phyloP scores from a whole-genome alignment of 805 yeast genomes.

The Wickerhamiella lipophila region DNA sequence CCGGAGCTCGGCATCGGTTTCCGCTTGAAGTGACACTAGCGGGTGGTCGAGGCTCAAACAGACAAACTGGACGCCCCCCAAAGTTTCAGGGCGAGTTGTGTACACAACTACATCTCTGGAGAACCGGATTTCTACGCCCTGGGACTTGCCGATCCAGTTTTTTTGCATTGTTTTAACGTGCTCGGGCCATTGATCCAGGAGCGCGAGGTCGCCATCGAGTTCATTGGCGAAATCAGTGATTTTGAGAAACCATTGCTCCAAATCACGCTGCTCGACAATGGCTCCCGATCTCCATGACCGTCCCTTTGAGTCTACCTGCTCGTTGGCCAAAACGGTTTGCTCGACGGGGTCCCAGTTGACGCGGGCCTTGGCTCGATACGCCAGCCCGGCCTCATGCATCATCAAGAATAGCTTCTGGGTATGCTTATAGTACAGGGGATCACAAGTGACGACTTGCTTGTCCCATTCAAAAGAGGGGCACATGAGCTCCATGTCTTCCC shows the following conservation, averaged over 20 bases:
- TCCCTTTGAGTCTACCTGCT: constrained; percentile 87
- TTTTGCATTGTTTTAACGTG: constrained; percentile 82
- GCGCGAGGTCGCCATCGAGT: constrained; percentile 49
- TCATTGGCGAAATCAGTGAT: constrained; percentile 71
- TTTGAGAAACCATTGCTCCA: constrained; percentile 89
- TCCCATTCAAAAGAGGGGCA: constrained; percentile 89
- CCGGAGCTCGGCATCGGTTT: constrained; percentile 31
- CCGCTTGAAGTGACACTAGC: constrained; percentile 34
- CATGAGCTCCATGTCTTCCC: constrained; percentile 64
- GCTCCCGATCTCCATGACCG: constrained; percentile 97
- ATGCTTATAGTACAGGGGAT: constrained; percentile 80
- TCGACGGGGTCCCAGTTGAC: constrained; percentile 98
- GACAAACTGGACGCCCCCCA: constrained; percentile 68
- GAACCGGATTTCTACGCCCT: constrained; percentile 62
- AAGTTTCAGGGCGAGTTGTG: constrained; percentile 85
- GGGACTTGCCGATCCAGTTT: constrained; percentile 87
- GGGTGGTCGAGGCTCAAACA: constrained; percentile 70
- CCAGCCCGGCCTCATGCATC: constrained; percentile 62
- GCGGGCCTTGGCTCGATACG: constrained; percentile 74
- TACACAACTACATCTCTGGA: constrained; percentile 39
- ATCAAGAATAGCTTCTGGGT: constrained; percentile 77
- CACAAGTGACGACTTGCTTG: constrained; percentile 72
- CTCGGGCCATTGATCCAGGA: constrained; percentile 68
- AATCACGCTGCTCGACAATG: constrained; percentile 61
- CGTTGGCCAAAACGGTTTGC: constrained; percentile 87